These are phyloP conservation scores for Aureobasidium sp. DNA, from an alignment of 2,329 filamentous ascomycete genomes.

Conservation along the genomic window DNA sequence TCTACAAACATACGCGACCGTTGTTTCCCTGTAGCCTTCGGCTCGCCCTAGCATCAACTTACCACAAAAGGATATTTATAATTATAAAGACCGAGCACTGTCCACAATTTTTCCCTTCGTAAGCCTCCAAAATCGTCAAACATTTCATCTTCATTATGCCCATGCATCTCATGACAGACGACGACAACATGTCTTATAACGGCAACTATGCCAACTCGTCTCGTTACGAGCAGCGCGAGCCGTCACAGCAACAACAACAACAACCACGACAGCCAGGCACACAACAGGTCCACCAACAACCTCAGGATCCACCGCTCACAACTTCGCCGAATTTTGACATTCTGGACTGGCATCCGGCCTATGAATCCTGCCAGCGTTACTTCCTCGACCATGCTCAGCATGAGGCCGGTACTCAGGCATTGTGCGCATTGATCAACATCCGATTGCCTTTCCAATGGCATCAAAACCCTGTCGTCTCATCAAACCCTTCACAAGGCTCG, in stretches of 20 bases:
- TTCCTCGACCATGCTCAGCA: slow-evolving; percentile 91
- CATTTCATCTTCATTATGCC: slow-evolving; percentile 5
- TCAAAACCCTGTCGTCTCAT: slow-evolving; percentile 40
- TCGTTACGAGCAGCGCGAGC: not conserved
- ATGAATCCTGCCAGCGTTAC: slow-evolving; percentile 82
- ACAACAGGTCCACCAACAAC: not conserved
- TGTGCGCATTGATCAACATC: slow-evolving; percentile 89
- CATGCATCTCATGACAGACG: slow-evolving; percentile 13
- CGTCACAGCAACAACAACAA: slow-evolving; percentile 4
- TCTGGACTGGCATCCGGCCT: slow-evolving; percentile 87
- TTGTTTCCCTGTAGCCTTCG: slow-evolving; percentile 1
- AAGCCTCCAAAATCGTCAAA: not conserved
- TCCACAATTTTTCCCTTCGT: not conserved
- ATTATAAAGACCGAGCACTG: slow-evolving; percentile 14
- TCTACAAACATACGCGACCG: slow-evolving; percentile 3
- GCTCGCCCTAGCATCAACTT: slow-evolving; percentile 7
- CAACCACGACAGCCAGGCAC: not conserved
- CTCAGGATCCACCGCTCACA: slow-evolving; percentile 24
- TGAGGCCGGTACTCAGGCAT: slow-evolving; percentile 71
- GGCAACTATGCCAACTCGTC: slow-evolving; percentile 4
- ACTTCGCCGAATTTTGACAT: slow-evolving; percentile 60
- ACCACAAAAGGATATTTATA: slow-evolving; percentile 5
- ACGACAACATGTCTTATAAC: slow-evolving; percentile 10
- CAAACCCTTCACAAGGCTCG: slow-evolving; percentile 22
- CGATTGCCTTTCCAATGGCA: slow-evolving; percentile 75